Base-by-base conservation (phyloP, 2,329 filamentous ascomycete species). In the Pseudogymnoascus sp. region DNA sequence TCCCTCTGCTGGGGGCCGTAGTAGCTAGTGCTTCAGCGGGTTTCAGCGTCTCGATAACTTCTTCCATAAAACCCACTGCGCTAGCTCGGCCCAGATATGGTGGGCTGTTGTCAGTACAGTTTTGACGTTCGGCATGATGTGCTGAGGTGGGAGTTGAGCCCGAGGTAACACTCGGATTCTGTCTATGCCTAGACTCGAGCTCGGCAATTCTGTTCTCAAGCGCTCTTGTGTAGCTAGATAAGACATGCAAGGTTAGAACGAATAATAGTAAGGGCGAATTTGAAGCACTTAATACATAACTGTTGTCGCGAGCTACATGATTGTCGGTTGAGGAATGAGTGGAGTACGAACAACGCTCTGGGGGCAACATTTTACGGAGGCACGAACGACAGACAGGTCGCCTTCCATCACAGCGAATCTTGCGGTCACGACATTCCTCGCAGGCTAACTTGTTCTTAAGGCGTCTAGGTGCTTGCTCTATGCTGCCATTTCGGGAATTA, bases 1-100 rank as follows among this genome's bases (percentile, higher is more conserved):
- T 18, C 18, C 37, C 37, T 40, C 37, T 40, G 4, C n/a, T 18
- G 37, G 18, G n/a, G n/a, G 6, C 2, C 37, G 16, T 16, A n/a
- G n/a, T 40, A 10, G 37, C 37, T n/a, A n/a, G n/a, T n/a, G n/a
- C n/a, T n/a, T 40, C 37, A n/a, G 37, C 37, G 7, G 37, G 37
- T 25, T 62, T 25, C 10, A 62, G 28, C 23, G 35, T 47, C 23
- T 38, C 21, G 38, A 21, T 31, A 14, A 62, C 35, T 47, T 62
- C 60, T 7, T 62, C 33, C 60, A 62, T 62, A 10, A 62, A 62
- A n/a, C 60, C 60, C 18, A 62, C 60, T 7, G 60, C 60, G 23
- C 60, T 62, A 10, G 60, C 14, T 47, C 35, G 42, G 31, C 60
- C 60, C 31, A 62, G 23, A 23, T 59, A 40, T 8, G 37, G 37